Evolutionary conservation across 2,329 filamentous ascomycete genomes (phyloP), one percentile per base, ranked within the genome.

Genomic region (Zasmidium citrigriseum): DNA sequence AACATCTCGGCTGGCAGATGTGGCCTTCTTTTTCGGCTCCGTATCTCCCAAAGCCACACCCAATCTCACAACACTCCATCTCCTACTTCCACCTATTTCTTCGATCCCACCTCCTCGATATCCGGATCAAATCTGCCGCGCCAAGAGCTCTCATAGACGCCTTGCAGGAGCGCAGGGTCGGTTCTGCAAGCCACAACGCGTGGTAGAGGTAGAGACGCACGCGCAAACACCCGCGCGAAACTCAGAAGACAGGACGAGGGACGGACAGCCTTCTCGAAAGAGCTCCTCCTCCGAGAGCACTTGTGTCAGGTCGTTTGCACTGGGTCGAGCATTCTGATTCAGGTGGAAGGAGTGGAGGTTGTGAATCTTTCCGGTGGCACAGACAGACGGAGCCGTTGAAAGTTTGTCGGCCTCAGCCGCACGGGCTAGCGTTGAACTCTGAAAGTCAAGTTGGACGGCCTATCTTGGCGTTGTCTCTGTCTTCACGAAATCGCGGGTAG

Each of bases 401-500:
- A 41, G 34, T n/a, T n/a, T 41, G 34, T 20, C 54, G 24, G 14
- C 18, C 41, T 51, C 46, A 53, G 49, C 55, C 50, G 50, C 38
- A 45, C 46, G 54, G 50, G 52, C 27, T 55, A 47, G 58, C 55
- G 59, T 44, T 11, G 41, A 59, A 59, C 50, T 55, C 44, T 54
- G 21, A 51, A 56, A 64, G 56, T 62, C 61, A 60, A 59, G 18
- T 62, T 64, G 24, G 54, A 61, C 61, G 54, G 57, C 59, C 41
- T 24, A 20, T 29, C 47, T 60, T 63, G 55, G 55, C 55, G 49
- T n/a, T 47, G n/a, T n/a, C n/a, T n/a, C n/a, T n/a, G n/a, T 34
- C 27, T 34, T 34, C 27, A 48, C 23, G 24, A 12, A 34, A 20
- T 46, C 12, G 22, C n/a, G 23, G 7, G 27, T 7, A 34, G 7